A percentile compares a stretch with the other conserved stretches of the same genome.
Evolutionary conservation across 225 moss, liverwort and hornwort species (phyloP).

Genomic region (Bryum argenteum): DNA sequence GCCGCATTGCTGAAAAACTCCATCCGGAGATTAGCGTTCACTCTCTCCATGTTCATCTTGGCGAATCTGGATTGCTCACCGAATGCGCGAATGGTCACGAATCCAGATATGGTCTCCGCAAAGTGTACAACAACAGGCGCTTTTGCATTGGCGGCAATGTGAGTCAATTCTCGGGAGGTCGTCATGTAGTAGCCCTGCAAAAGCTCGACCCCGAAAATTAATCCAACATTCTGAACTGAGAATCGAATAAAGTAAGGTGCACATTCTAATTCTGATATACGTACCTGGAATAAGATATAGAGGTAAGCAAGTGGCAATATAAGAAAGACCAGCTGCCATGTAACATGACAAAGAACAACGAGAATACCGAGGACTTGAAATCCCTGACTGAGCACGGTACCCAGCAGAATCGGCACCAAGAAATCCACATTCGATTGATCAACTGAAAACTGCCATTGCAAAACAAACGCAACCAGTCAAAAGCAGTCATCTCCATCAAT

Average conservation of each 20-base stretch:
- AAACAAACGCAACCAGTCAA: conserved; percentile 19
- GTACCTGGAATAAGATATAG: conserved; percentile 52
- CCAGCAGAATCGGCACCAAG: conserved; percentile 49
- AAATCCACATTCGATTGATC: conserved; percentile 69
- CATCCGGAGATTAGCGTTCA: conserved; percentile 39
- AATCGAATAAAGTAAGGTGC: too few species aligned
- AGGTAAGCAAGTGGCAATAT: conserved; percentile 50
- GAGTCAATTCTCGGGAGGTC: conserved; percentile 53
- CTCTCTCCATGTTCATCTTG: conserved; percentile 33
- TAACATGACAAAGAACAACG: conserved; percentile 49
- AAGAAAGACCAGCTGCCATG: conserved; percentile 54
- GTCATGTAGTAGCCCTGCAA: conserved; percentile 49
- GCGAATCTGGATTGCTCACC: conserved; percentile 40
- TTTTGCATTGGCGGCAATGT: conserved; percentile 38
- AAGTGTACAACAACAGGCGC: conserved; percentile 44
- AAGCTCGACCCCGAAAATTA: neutral
- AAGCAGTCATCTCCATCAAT: neutral
- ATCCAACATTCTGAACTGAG: too few species aligned
- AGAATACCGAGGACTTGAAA: conserved; percentile 54
- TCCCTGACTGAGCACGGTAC: conserved; percentile 47
- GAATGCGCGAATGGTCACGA: conserved; percentile 53
- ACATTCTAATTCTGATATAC: neutral
- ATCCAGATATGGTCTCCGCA: conserved; percentile 49
- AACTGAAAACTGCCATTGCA: conserved; percentile 54
- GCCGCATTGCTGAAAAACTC: conserved; percentile 47